These are phyloP conservation scores for Oryza meyeriana DNA, from an alignment of 176 grass and related monocot species.

Conservation along the genomic window DNA sequence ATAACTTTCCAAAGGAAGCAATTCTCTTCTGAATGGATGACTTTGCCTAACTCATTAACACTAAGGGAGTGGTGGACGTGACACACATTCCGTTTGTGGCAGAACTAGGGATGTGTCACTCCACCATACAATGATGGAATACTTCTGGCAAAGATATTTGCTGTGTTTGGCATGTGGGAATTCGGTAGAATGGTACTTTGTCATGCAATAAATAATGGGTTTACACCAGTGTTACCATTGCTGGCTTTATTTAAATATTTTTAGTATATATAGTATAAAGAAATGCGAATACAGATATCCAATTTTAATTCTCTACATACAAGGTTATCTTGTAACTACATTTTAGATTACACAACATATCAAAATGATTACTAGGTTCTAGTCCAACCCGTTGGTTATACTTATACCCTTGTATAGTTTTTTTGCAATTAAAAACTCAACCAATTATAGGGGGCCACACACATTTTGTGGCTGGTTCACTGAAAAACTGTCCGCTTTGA, in stretches of 20 bases:
- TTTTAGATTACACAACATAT: neutral
- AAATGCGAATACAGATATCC: neutral
- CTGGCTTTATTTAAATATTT: neutral
- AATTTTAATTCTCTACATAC: neutral
- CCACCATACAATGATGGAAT: neutral
- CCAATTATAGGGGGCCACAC: neutral
- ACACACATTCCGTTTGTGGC: neutral
- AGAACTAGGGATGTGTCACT: neutral
- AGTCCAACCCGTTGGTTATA: neutral
- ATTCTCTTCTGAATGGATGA: neutral
- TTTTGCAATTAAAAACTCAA: neutral
- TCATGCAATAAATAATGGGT: neutral
- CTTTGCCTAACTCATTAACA: neutral
- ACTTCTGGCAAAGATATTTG: neutral
- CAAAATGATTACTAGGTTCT: neutral
- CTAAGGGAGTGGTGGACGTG: neutral
- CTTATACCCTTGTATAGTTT: neutral
- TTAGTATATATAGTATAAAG: neutral
- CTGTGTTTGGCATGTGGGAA: neutral
- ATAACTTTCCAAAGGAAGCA: constrained; percentile 5
- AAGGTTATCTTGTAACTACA: neutral
- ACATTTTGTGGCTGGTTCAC: neutral
- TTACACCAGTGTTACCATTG: neutral
- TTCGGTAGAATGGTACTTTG: neutral
- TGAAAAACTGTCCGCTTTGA: neutral